Percentiles rank a stretch among this genome's conserved stretches.
Evolutionary conservation across 768 basidiomycete species (phyloP).

Genomic region (Trametopsis cervina): DNA sequence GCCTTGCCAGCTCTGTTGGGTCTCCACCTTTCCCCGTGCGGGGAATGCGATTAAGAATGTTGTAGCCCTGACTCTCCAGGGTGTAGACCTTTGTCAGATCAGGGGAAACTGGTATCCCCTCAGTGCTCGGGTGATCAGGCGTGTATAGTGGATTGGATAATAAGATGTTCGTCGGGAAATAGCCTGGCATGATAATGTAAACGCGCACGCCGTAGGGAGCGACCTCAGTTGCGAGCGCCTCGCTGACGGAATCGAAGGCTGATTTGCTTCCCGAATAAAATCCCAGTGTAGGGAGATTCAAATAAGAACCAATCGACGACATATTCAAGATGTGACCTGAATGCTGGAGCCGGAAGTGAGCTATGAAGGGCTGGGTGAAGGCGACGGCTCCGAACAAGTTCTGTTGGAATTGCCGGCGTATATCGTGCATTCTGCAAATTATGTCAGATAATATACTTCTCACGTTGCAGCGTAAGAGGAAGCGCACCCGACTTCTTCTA

Average conservation of each 20-base stretch:
- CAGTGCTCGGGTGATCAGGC: no score
- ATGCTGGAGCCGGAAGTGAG: constrained; percentile 19
- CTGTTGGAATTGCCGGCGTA: constrained; percentile 21
- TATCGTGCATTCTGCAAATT: constrained; percentile 6
- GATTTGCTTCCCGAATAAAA: constrained; percentile 24
- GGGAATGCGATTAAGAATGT: constrained; percentile 5
- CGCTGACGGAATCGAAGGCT: constrained; percentile 21
- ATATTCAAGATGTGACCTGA: constrained; percentile 23
- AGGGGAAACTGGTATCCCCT: background rate
- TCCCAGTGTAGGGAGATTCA: constrained; percentile 13
- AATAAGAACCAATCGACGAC: constrained; percentile 18
- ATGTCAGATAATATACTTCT: no score
- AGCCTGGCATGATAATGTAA: constrained; percentile 21
- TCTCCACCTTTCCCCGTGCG: constrained; percentile 20
- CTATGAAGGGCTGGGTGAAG: constrained; percentile 22
- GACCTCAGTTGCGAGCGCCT: constrained; percentile 20
- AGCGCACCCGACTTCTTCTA: constrained; percentile 7
- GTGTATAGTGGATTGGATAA: background rate
- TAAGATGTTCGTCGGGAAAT: constrained; percentile 23
- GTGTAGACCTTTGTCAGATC: constrained; percentile 12
- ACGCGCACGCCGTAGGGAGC: constrained; percentile 21
- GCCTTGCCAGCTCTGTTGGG: constrained; percentile 14
- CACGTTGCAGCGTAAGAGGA: no score
- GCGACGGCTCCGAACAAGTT: constrained; percentile 23
- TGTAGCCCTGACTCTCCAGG: constrained; percentile 13